Base-by-base conservation (phyloP, 2,329 filamentous ascomycete species). In the Pseudogymnoascus sp. region DNA sequence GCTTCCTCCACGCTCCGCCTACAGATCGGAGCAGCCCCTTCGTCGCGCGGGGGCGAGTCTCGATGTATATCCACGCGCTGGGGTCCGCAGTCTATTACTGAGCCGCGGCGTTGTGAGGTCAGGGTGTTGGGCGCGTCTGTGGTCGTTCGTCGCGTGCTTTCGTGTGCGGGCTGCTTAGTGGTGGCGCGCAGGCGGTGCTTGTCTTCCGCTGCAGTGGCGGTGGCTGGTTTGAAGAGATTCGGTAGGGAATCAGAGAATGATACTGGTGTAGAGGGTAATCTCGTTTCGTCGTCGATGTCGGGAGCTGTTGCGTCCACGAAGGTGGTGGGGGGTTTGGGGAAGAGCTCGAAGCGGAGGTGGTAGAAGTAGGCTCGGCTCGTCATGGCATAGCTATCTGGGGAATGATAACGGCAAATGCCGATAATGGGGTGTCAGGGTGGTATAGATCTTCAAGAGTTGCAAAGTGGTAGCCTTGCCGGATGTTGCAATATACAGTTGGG, bases 341-440 rank as follows among this genome's bases (percentile, higher is more conserved):
- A 87, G 41, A 87, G 77, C 74, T 88, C 85, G 68, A 88, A 80
- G 67, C 82, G 85, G n/a, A 88, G 70, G 67, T 87, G 84, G 68
- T 87, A 87, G 66, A 82, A 83, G 71, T 85, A 86, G 31, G 79
- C 24, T 37, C 54, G 54, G 31, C 7, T 39, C 36, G 54, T 58
- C 54, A 68, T 60, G 67, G 68, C 67, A 70, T 69, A 13, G 24
- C 5, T 60, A 44, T 50, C 41, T 60, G 59, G 41, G 58, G 59
- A n/a, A 5, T 21, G 37, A 60, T 11, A 26, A 33, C 35, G 59
- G 29, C 39, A 44, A 44, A 44, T 54, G 59, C 41, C 41, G 59
- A 17, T 58, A 17, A 44, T 58, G 10, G 29, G 9, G 21, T 29
- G 54, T 29, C 24, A 13, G 26, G n/a, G 11, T 50, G 17, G 17